Percentiles rank a stretch among this genome's conserved stretches.
These are phyloP conservation scores for Diaporthe humulicola DNA, from an alignment of 2,329 filamentous ascomycete species.

Conservation along the genomic window DNA sequence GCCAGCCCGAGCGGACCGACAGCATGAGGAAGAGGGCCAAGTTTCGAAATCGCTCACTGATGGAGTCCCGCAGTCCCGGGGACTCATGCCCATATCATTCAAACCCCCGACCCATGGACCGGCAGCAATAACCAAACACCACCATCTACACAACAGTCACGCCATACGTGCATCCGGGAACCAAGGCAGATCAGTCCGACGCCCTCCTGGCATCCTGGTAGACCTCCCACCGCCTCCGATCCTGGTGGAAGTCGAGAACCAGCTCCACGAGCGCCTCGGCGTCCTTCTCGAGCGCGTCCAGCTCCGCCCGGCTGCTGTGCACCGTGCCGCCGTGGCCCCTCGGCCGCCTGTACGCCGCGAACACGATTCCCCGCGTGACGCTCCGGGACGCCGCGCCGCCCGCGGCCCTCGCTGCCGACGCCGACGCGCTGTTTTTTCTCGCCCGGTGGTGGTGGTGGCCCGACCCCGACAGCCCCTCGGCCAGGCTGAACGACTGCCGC, in stretches of 20 bases:
- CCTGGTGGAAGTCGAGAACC: conserved; percentile 62
- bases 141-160: background rate
- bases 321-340: conserved; percentile 53
- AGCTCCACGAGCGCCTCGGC: conserved; percentile 67
- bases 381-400: background rate
- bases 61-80: background rate
- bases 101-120: no score
- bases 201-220: conserved; percentile 29
- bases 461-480: conserved; percentile 15
- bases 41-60: conserved; percentile 19
- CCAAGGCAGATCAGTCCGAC: background rate
- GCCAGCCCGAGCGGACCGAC: background rate
- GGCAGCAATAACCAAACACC: background rate
- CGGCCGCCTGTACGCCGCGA: conserved; percentile 67
- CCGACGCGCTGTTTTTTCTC: background rate
- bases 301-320: conserved; percentile 55
- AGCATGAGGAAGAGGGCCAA: background rate
- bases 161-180: background rate
- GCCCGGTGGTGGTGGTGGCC: background rate
- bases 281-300: conserved; percentile 61
- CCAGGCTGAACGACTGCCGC: conserved; percentile 19
- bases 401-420: background rate
- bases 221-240: conserved; percentile 35
- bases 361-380: conserved; percentile 66
- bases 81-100: background rate